These are phyloP conservation scores for Chlorella ohadii DNA, from an alignment of 139 green algal genomes.

Conservation along the genomic window DNA sequence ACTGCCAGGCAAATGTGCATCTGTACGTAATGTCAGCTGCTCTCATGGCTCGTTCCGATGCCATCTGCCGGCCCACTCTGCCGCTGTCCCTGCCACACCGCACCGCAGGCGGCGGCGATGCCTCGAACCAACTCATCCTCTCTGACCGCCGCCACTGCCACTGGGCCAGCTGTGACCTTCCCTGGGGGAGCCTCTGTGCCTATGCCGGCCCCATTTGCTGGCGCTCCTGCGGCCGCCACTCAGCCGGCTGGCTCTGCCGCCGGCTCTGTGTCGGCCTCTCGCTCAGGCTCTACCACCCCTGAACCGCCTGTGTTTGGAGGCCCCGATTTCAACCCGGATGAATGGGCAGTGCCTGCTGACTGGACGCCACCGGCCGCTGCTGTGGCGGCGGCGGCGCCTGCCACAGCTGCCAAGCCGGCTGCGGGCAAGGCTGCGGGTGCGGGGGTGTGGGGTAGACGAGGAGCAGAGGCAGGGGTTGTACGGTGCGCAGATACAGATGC, in stretches of 20 bases:
- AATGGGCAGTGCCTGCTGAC: not conserved
- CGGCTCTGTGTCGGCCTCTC: not conserved
- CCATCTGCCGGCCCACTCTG: too few species aligned
- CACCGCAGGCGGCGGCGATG: not conserved
- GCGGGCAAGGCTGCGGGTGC: not conserved
- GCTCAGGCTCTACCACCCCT: not conserved
- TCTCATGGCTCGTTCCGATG: not conserved
- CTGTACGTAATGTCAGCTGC: too few species aligned
- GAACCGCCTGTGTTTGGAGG: not conserved
- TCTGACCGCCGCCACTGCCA: not conserved
- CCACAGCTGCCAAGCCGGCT: not conserved
- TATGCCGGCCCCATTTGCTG: conserved; percentile 3
- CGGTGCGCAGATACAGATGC: not conserved
- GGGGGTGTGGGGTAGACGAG: too few species aligned
- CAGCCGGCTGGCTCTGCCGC: not conserved
- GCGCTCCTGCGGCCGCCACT: not conserved
- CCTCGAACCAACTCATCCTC: not conserved
- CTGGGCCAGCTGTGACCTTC: not conserved
- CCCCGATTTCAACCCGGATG: not conserved
- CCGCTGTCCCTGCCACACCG: too few species aligned
- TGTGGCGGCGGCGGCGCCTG: not conserved
- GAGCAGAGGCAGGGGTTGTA: too few species aligned
- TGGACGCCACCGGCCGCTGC: not conserved
- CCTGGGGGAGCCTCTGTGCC: not conserved
- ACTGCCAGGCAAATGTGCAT: too few species aligned